These are phyloP conservation scores for Fusarium humuli DNA, from an alignment of 2,329 filamentous ascomycete species.

Conservation along the genomic window DNA sequence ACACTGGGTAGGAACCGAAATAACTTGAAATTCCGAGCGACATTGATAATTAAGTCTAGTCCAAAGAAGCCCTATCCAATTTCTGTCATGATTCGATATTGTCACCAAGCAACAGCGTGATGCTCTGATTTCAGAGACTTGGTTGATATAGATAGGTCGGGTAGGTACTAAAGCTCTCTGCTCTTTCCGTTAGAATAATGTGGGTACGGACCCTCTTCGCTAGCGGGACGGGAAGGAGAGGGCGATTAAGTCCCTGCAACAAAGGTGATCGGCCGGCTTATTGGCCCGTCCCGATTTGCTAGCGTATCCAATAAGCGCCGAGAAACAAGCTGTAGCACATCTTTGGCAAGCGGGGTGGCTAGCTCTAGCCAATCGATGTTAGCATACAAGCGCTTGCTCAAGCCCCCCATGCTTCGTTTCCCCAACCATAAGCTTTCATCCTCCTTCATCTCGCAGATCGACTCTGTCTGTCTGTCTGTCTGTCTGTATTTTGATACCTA, in stretches of 20 bases:
- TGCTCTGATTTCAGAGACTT: constrained; percentile 15
- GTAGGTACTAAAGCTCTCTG: constrained; percentile 14
- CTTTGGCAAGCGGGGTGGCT: constrained; percentile 26
- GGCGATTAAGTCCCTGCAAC: constrained; percentile 53
- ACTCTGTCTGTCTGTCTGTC: neutral
- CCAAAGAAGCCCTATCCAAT: neutral
- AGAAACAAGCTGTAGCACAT: constrained; percentile 48
- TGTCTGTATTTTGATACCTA: neutral
- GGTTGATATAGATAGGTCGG: constrained; percentile 20
- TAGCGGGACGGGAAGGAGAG: constrained; percentile 46
- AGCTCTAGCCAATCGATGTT: constrained; percentile 19
- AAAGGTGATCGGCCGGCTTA: constrained; percentile 51
- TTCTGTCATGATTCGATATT: constrained; percentile 23
- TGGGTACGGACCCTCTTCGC: constrained; percentile 32
- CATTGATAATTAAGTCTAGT: constrained; percentile 1
- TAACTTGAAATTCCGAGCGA: constrained; percentile 14
- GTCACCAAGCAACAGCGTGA: constrained; percentile 11
- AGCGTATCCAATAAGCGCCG: constrained; percentile 52
- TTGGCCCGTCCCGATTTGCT: constrained; percentile 48
- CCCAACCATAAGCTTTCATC: constrained; percentile 51
- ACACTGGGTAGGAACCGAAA: neutral
- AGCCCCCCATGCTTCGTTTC: constrained; percentile 40
- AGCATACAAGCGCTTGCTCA: constrained; percentile 30
- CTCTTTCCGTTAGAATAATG: constrained; percentile 26
- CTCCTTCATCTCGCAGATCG: constrained; percentile 30